Evolutionary conservation across 1,139 yeast genomes (phyloP).

Genomic region (Yamadazyma diospyri): DNA sequence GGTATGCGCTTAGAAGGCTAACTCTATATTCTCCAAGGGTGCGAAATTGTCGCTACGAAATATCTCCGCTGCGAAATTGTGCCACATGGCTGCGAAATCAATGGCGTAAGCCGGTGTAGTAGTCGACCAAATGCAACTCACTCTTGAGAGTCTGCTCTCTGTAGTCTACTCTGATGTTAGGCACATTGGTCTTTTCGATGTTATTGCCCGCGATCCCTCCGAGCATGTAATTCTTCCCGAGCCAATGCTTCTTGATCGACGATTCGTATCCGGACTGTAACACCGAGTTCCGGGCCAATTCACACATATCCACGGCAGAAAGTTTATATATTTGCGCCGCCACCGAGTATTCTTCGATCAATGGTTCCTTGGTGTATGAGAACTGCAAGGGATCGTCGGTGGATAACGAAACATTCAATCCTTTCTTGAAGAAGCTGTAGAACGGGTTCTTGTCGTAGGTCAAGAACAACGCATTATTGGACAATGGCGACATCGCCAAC

Average conservation of each 20-base stretch:
- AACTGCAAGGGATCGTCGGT: slow-evolving; percentile 77
- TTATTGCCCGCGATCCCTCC: slow-evolving; percentile 79
- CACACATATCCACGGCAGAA: slow-evolving; percentile 96
- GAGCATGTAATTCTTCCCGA: slow-evolving; percentile 64
- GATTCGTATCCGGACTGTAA: slow-evolving; percentile 91
- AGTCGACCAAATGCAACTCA: slow-evolving; percentile 68
- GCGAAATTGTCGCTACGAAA: too few species aligned
- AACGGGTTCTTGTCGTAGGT: slow-evolving; percentile 96
- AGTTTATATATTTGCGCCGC: slow-evolving; percentile 96
- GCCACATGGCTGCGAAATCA: too few species aligned
- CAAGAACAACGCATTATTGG: slow-evolving; percentile 92
- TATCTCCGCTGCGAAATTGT: too few species aligned
- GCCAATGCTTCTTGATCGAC: slow-evolving; percentile 83
- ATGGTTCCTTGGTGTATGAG: slow-evolving; percentile 95
- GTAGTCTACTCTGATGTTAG: slow-evolving; percentile 78
- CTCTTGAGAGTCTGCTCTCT: slow-evolving; percentile 77
- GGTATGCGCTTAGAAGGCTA: slow-evolving; percentile 10
- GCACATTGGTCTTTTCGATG: slow-evolving; percentile 92
- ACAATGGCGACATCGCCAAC: slow-evolving; percentile 97
- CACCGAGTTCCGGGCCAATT: slow-evolving; percentile 82
- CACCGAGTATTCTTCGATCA: slow-evolving; percentile 94
- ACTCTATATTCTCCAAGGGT: too few species aligned
- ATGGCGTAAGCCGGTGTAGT: slow-evolving; percentile 39
- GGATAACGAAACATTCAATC: slow-evolving; percentile 87
- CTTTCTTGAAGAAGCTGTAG: slow-evolving; percentile 83